phyloP scores from a whole-genome alignment of 2,329 filamentous ascomycete species.

The Colletotrichum orchidophilum region DNA sequence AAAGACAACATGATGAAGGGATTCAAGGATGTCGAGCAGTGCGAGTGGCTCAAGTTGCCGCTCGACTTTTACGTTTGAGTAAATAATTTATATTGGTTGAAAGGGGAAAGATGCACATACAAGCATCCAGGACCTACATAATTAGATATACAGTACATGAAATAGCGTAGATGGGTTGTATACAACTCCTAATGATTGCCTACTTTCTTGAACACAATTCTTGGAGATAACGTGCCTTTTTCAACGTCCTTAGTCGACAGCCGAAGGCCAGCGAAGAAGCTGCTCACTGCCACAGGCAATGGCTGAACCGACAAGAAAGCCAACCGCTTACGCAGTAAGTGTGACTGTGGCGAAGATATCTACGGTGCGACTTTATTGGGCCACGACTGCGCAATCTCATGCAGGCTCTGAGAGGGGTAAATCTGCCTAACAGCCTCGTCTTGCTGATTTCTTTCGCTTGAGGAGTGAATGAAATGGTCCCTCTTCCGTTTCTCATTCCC shows the following conservation, averaged over 20 bases:
- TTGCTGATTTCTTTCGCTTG: not conserved
- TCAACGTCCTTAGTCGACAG: not conserved
- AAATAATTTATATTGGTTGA: not conserved
- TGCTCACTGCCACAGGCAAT: not conserved
- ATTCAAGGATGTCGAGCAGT: constrained; percentile 58
- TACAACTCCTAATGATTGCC: not conserved
- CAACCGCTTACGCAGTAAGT: not conserved
- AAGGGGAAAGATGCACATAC: not conserved
- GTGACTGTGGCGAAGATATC: not conserved
- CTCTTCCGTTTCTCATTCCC: not conserved
- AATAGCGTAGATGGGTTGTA: not conserved
- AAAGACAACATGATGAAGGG: constrained; percentile 38
- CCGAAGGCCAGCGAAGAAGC: not conserved
- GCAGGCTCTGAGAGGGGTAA: not conserved
- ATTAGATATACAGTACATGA: not conserved
- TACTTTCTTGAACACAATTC: not conserved
- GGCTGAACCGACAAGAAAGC: not conserved
- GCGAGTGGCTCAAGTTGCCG: constrained; percentile 51
- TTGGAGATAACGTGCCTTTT: not conserved
- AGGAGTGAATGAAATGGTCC: not conserved
- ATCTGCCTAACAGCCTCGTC: not conserved
- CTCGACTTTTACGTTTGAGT: constrained; percentile 47
- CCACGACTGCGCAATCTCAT: not conserved
- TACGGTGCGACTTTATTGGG: not conserved
- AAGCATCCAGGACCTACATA: not conserved